Evolutionary conservation across 1,139 yeast genomes (phyloP), one percentile per base, ranked within the genome.

Genomic region (Suhomyces maxii): DNA sequence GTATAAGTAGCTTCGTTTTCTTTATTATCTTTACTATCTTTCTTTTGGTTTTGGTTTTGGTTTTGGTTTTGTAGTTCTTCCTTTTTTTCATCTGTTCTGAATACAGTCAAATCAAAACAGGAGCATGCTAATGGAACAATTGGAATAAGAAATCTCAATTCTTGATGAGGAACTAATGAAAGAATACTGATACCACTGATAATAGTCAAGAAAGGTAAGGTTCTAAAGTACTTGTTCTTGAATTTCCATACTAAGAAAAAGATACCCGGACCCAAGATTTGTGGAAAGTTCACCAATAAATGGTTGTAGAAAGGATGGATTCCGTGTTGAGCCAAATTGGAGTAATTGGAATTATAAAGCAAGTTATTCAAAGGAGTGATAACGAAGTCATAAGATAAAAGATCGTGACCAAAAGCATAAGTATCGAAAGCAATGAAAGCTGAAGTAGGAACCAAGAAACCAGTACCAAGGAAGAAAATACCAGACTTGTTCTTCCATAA

Each of bases 121-220:
- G 84, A 77, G 55, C 87, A 80, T 7, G 84, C 63, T 7, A 91
- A 67, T 0, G 98, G 97, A 1, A 87, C 69, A 18, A 85, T 59
- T 0, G 99, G 99, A 0, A 84, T 58, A 40, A 95, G 67, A 62
- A 95, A 95, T 39, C 99, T 72, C 26, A 89, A 73, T 61, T 95
- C 99, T 63, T 95, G 99, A 61, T 95, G 99, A 8, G 95, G 96
- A 11, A 89, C 76, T 0, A 81, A 5, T 0, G 97, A 89, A 26
- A 93, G 71, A 6, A 81, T 48, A 0, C 70, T 6, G 1, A 89
- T 34, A 0, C 91, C 96, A 11, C 96, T 82, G 1, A 78, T 49
- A 0, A 85, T 73, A 0, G 91, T 67, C 37, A 85, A 67, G 51
- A 82, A 80, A 2, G 89, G 80, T 0, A 82, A 69, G 0, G 83